Base-by-base conservation (phyloP, 1,139 yeast species). In the Suhomyces chickasaworum region DNA sequence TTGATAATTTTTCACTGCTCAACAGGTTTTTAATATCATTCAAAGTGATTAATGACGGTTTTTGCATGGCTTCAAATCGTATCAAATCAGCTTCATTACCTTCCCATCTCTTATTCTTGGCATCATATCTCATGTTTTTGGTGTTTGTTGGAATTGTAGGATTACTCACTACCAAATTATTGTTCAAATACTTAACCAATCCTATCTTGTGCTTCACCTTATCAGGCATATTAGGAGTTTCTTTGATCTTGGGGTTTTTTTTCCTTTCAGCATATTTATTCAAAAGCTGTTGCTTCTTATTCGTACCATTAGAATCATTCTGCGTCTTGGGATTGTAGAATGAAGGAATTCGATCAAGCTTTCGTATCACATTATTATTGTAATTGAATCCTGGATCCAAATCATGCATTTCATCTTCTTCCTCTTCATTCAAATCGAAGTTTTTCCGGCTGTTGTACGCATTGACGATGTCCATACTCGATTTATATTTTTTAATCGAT, bases 71-170 rank as follows among this genome's bases (percentile, higher is more conserved):
- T 18, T 60, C 65, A 42, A 61, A 61, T 9, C 63, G 47, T 44
- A 75, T 62, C 43, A 81, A 64, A 36, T 82, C 88, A 17, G 70
- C 69, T 39, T 84, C 86, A 55, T 84, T 84, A 3, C 90, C 90
- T 58, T 84, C 89, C 90, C 90, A 84, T 35, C 66, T 64, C 47
- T 72, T 73, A 30, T 74, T 70, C 13, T 59, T 60, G 4, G 83
- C 75, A 54, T 84, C 82, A 54, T 73, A 83, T 42, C 68, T 73
- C 90, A 84, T 84, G 22, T 44, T 44, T 25, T 50, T 52, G 33
- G 48, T 52, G 25, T 48, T 46, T 29, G 46, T 42, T 7, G 55
- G 55, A 29, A 47, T 44, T 7, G 44, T 44, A 4, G 50, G 51
- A 41, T 45, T 49, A n/a, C 36, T 39, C 15, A 44, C 36, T 1